Conservation (phyloP, 768 basidiomycete species). For the Suillus weaverae region DNA sequence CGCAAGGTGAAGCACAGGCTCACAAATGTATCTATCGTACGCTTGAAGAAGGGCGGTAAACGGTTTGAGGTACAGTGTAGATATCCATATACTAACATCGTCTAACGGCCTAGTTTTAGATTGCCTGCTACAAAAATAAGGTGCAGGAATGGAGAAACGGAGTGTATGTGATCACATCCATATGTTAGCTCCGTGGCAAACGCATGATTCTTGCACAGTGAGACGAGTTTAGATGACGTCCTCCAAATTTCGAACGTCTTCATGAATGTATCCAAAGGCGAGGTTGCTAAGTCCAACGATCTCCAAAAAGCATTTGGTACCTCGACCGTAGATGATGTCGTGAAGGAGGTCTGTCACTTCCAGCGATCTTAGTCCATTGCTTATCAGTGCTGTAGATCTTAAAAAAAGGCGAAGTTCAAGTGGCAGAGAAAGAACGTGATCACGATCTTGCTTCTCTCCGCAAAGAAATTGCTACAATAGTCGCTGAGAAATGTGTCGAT, state of each 20-base stretch:
- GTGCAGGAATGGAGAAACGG: slow-evolving; percentile 95
- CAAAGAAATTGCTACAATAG: slow-evolving; percentile 88
- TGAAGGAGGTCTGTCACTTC: slow-evolving; percentile 65
- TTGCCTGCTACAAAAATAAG: slow-evolving; percentile 99
- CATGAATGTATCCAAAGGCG: slow-evolving; percentile 94
- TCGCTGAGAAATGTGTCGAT: slow-evolving; percentile 95
- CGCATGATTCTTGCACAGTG: slow-evolving; percentile 43
- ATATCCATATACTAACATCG: not conserved
- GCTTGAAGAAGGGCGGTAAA: slow-evolving; percentile 95
- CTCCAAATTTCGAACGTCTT: slow-evolving; percentile 97
- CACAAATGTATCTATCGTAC: slow-evolving; percentile 95
- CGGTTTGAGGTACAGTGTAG: slow-evolving; percentile 76
- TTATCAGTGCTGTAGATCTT: slow-evolving; percentile 62
- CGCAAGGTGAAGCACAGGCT: slow-evolving; percentile 51
- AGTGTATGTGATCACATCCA: slow-evolving; percentile 51
- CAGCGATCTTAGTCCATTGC: not conserved
- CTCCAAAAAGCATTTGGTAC: slow-evolving; percentile 92
- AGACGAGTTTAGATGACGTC: slow-evolving; percentile 93
- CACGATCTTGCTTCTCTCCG: slow-evolving; percentile 83
- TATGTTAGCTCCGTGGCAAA: slow-evolving; percentile 2
- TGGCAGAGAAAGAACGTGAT: slow-evolving; percentile 94
- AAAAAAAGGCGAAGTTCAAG: slow-evolving; percentile 94
- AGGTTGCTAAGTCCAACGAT: slow-evolving; percentile 85
- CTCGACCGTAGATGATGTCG: slow-evolving; percentile 64
- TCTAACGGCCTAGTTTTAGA: slow-evolving; percentile 41